Conservation (phyloP, 306 rosid genomes). For the Trifolium dubium region DNA sequence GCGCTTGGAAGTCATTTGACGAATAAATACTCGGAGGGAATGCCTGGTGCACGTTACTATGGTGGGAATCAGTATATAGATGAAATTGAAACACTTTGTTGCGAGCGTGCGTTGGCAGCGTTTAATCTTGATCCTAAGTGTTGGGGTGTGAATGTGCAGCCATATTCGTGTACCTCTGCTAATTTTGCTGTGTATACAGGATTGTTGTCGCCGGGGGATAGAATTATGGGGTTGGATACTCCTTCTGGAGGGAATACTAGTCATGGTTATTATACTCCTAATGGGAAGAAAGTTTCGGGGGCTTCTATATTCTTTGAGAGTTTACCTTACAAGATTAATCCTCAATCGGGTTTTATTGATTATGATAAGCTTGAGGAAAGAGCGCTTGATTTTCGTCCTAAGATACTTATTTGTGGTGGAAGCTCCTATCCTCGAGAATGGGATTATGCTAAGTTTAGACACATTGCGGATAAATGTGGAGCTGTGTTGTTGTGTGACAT, state of each 20-base stretch:
- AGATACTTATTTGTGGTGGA: constrained; percentile 94
- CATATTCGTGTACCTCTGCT: constrained; percentile 92
- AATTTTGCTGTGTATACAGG: constrained; percentile 93
- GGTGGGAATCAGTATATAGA: constrained; percentile 84
- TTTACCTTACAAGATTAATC: constrained; percentile 84
- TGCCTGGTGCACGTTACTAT: constrained; percentile 87
- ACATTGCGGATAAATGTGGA: constrained; percentile 88
- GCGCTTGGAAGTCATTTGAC: constrained; percentile 92
- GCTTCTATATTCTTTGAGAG: constrained; percentile 95
- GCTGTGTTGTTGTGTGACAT: constrained; percentile 88
- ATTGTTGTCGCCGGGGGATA: constrained; percentile 76
- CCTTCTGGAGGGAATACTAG: constrained; percentile 98
- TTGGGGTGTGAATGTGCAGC: constrained; percentile 96
- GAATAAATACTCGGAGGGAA: constrained; percentile 90
- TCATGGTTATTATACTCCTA: constrained; percentile 87
- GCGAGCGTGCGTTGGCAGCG: constrained; percentile 80
- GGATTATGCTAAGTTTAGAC: constrained; percentile 92
- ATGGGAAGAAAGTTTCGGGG: constrained; percentile 84
- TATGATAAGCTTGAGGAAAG: constrained; percentile 93
- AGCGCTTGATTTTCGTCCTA: constrained; percentile 96
- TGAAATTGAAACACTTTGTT: constrained; percentile 77
- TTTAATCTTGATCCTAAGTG: constrained; percentile 65
- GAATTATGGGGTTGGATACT: constrained; percentile 94
- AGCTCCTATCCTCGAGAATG: constrained; percentile 93
- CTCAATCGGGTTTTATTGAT: constrained; percentile 79